These are phyloP conservation scores for Lasiodiplodia citricola DNA, from an alignment of 2,329 filamentous ascomycete genomes.

Conservation along the genomic window DNA sequence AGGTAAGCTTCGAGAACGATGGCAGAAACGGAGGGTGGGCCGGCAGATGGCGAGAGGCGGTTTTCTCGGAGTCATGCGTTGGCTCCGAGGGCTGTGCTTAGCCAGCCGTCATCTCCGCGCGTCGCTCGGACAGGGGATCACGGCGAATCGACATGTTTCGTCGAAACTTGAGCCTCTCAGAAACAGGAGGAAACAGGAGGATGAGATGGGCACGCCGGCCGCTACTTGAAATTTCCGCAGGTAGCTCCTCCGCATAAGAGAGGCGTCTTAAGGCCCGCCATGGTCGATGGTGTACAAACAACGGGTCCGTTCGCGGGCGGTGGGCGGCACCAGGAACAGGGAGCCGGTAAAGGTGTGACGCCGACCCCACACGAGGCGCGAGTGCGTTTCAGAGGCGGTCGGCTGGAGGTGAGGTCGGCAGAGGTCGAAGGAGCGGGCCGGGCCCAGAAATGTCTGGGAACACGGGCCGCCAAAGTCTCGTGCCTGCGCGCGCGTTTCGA, in stretches of 20 bases:
- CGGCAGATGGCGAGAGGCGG: slow-evolving; percentile 1
- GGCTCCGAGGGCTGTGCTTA: not conserved
- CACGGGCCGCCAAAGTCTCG: not conserved
- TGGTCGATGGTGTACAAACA: not conserved
- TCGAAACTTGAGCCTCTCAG: not conserved
- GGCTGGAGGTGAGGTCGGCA: slow-evolving; percentile 7
- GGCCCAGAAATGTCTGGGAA: not conserved
- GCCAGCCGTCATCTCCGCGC: slow-evolving; percentile 12
- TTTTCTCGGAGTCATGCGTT: slow-evolving; percentile 7
- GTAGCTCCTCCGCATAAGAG: not conserved
- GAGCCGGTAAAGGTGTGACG: not conserved
- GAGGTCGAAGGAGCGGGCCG: not conserved
- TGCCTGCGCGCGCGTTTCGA: not conserved
- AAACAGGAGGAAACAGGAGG: not conserved
- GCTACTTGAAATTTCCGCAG: not conserved
- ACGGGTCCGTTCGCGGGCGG: not conserved
- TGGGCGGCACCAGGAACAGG: not conserved
- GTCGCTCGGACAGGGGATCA: slow-evolving; percentile 11
- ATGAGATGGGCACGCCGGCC: not conserved
- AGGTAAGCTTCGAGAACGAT: slow-evolving; percentile 2
- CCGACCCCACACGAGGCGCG: not conserved
- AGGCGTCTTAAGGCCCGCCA: not conserved
- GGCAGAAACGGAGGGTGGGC: slow-evolving; percentile 7
- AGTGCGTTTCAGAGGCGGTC: slow-evolving; percentile 11
- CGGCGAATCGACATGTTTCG: not conserved